Percentiles rank a stretch among this genome's conserved stretches.
phyloP scores from a whole-genome alignment of 1,284 basidiomycete species.

The Irpex sp. region DNA sequence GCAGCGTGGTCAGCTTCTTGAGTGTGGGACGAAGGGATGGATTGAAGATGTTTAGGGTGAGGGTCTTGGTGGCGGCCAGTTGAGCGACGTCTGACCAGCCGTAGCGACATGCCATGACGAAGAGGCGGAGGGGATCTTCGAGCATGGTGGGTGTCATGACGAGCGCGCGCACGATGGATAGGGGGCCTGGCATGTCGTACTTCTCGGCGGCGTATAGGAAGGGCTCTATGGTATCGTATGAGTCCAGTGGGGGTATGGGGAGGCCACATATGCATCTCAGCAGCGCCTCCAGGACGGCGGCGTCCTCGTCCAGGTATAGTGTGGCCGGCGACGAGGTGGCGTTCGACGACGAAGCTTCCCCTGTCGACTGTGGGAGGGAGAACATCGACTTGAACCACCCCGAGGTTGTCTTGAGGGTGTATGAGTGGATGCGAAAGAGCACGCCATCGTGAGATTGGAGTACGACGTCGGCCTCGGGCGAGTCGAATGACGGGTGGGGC shows the following conservation, averaged over 20 bases:
- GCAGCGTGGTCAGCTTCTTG: slow-evolving; percentile 42
- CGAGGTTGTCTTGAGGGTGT: slow-evolving; percentile 58
- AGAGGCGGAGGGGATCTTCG: slow-evolving; percentile 51
- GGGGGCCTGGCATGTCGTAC: slow-evolving; percentile 63
- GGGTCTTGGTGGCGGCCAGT: slow-evolving; percentile 39
- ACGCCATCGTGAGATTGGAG: slow-evolving; percentile 40
- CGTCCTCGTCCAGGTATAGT: slow-evolving; percentile 55
- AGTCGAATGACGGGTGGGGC: slow-evolving; percentile 44
- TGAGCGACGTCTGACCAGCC: slow-evolving; percentile 54
- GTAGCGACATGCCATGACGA: slow-evolving; percentile 51
- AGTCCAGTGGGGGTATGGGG: slow-evolving; percentile 42
- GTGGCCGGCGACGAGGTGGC: slow-evolving; percentile 26
- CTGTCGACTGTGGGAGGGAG: slow-evolving; percentile 44
- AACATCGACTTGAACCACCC: slow-evolving; percentile 60
- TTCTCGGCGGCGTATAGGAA: slow-evolving; percentile 61
- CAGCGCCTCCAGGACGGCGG: slow-evolving; percentile 47
- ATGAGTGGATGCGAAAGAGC: slow-evolving; percentile 55
- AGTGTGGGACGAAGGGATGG: slow-evolving; percentile 41
- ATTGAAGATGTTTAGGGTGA: slow-evolving; percentile 44
- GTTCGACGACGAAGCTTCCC: slow-evolving; percentile 1
- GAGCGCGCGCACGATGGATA: slow-evolving; percentile 51
- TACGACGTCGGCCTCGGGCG: slow-evolving; percentile 47
- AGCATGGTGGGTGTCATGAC: slow-evolving; percentile 46
- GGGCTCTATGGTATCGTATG: slow-evolving; percentile 50
- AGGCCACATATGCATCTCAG: slow-evolving; percentile 60